These are phyloP conservation scores for Fusarium protoensiforme DNA, from an alignment of 2,329 filamentous ascomycete genomes.

Conservation along the genomic window DNA sequence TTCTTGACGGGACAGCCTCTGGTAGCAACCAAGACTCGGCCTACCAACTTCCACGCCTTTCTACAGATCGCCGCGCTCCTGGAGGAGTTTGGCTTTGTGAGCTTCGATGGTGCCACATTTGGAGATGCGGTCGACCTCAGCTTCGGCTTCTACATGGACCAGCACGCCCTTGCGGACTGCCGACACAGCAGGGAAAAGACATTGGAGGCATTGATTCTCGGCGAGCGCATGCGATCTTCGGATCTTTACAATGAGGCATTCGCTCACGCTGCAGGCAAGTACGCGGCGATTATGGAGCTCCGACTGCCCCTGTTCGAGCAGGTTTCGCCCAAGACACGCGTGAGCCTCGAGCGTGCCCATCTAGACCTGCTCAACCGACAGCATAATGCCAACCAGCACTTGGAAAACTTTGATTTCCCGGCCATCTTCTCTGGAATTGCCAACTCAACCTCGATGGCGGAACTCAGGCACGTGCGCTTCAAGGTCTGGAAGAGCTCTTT, in stretches of 20 bases:
- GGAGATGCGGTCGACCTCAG: constrained; percentile 71
- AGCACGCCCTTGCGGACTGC: constrained; percentile 82
- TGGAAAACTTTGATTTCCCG: constrained; percentile 93
- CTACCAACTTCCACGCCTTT: constrained; percentile 66
- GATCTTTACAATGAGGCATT: constrained; percentile 92
- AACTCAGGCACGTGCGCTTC: constrained; percentile 83
- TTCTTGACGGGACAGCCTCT: constrained; percentile 73
- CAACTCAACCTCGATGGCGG: constrained; percentile 79
- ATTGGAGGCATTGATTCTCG: constrained; percentile 87
- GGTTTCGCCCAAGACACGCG: constrained; percentile 77
- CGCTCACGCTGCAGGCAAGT: constrained; percentile 89
- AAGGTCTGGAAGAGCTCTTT: constrained; percentile 85
- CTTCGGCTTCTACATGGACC: constrained; percentile 81
- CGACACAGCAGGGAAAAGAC: constrained; percentile 87
- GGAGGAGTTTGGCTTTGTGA: constrained; percentile 67
- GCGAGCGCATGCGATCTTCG: constrained; percentile 85
- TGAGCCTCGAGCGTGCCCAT: constrained; percentile 83
- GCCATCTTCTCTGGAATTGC: constrained; percentile 89
- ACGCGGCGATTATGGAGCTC: constrained; percentile 75
- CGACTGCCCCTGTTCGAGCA: constrained; percentile 76
- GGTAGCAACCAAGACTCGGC: constrained; percentile 65
- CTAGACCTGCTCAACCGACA: constrained; percentile 82
- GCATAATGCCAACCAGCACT: constrained; percentile 74
- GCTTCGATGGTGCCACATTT: constrained; percentile 66
- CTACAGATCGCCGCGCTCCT: constrained; percentile 65